Evolutionary conservation across 768 basidiomycete species (phyloP), one percentile per base, ranked within the genome.

Genomic region (Lactifluus pinguis): DNA sequence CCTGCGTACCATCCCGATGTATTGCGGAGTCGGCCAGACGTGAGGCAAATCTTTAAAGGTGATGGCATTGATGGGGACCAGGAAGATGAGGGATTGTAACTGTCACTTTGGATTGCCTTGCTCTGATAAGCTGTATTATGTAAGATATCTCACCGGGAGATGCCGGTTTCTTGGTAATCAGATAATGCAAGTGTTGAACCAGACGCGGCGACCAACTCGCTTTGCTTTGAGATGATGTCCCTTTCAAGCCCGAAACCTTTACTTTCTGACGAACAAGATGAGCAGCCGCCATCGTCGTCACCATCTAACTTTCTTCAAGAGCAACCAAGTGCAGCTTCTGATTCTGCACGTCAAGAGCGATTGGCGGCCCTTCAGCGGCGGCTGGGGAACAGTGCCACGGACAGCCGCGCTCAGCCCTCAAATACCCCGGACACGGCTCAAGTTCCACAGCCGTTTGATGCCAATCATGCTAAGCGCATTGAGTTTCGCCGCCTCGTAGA

Each of bases 401-500:
- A 17, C 2, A 14, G 34, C 7, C 42, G 25, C 2, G 9, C 50
- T 6, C 42, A n/a, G 25, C 11, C 34, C 10, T n/a, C 42, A 15
- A 34, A n/a, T 38, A 42, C 42, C 41, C 6, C 45, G 10, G 38
- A 14, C 55, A 63, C 21, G 14, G 41, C 8, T 15, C 47, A 62
- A 30, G 52, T 55, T 10, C 63, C 67, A 45, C 42, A 60, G 34
- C 62, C 65, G 8, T 74, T 73, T 55, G 72, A 70, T 59, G 65
- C 76, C 62, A 81, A 89, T 62, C 82, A 86, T 65, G 86, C 86
- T 55, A 80, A 78, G 56, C 82, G 85, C 45, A 87, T 86, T 68
- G 76, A 76, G 58, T 91, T 92, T 70, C 80, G 90, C 48, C 77
- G 90, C 42, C 75, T 92, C 61, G 79, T 92, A 61, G 87, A 92